A percentile compares a stretch with the other conserved stretches of the same genome.
phyloP scores from a whole-genome alignment of 768 basidiomycete genomes.

The Chalciporus piperatus region DNA sequence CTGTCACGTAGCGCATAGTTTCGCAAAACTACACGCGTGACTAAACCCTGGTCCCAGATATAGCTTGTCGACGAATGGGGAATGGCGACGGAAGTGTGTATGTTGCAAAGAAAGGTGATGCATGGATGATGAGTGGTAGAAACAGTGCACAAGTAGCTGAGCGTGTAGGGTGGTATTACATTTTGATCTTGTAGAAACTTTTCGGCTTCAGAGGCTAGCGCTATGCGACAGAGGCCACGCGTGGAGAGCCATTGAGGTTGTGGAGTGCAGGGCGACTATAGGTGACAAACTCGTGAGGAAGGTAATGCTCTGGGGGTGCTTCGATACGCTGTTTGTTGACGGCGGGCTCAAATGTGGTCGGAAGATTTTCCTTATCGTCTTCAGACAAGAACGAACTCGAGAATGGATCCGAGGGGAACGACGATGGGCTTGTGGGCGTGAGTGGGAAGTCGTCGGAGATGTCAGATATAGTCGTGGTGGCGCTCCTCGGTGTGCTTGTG shows the following conservation, averaged over 20 bases:
- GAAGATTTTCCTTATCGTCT: conserved; percentile 80
- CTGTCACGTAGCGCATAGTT: conserved; percentile 15
- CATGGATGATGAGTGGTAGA: conserved; percentile 65
- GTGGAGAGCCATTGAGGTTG: conserved; percentile 67
- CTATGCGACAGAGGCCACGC: conserved; percentile 56
- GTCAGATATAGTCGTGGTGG: conserved; percentile 70
- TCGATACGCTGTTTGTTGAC: conserved; percentile 71
- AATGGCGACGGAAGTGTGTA: conserved; percentile 42
- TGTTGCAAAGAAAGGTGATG: conserved; percentile 64
- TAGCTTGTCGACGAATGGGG: conserved; percentile 49
- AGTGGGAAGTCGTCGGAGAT: conserved; percentile 80
- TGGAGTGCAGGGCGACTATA: conserved; percentile 79
- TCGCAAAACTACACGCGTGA: conserved; percentile 16
- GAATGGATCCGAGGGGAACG: conserved; percentile 40
- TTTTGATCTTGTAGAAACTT: conserved; percentile 64
- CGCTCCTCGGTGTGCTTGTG: conserved; percentile 72
- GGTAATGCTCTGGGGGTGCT: conserved; percentile 67
- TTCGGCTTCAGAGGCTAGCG: conserved; percentile 43
- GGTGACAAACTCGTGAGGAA: conserved; percentile 77
- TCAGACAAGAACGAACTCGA: conserved; percentile 61
- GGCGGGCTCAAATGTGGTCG: conserved; percentile 67
- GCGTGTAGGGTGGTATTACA: conserved; percentile 71
- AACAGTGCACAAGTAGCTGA: conserved; percentile 60
- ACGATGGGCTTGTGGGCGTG: conserved; percentile 71
- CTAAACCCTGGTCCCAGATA: conserved; percentile 30